Evolutionary conservation across 148 eudicot genomes (phyloP), one percentile per base, ranked within the genome.

Genomic region (Silene uniflora): DNA sequence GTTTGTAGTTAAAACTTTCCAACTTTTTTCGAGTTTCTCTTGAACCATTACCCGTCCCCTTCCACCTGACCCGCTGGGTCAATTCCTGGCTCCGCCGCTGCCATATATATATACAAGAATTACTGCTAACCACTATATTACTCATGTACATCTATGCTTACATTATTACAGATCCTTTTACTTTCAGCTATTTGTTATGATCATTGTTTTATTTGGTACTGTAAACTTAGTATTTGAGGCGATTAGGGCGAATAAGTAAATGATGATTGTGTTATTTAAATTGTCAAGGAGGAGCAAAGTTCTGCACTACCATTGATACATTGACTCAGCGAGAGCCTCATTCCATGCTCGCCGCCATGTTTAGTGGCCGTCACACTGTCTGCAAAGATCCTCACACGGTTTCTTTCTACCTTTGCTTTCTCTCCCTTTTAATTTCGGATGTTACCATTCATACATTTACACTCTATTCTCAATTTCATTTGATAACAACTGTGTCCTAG

Each of bases 321-420:
- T 85, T 93, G 82, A 88, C 93, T 49, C 90, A 88, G 16, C 85
- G 97, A 0, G 98, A 93, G 77, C 98, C 98, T 66, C 90, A 93
- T 79, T 93, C 98, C 42, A 93, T 93, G 98, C 97, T 93, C 21
- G 95, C 98, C 14, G 98, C 98, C 4, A 93, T 93, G 97, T 93
- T 93, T 82, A 93, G 98, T 73, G 98, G 98, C 73, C 97, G 98
- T 68, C 97, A 93, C 80, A 82, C 95, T 62, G 62, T 93, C 73
- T 85, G 84, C 73, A 86, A 83, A 54, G 93, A 91, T 72, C 76
- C 90, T 46, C 86, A 86, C 61, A 90, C 92, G 97, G 98, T 91
- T 66, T 21, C 2, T 67, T 65, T 59, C 22, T 6, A 44, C 24
- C 32, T 52, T 42, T 27, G n/a, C 5, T 70, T 62, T 16, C n/a